Conservation (phyloP, 2,329 filamentous ascomycete species). For the Claviceps monticola region DNA sequence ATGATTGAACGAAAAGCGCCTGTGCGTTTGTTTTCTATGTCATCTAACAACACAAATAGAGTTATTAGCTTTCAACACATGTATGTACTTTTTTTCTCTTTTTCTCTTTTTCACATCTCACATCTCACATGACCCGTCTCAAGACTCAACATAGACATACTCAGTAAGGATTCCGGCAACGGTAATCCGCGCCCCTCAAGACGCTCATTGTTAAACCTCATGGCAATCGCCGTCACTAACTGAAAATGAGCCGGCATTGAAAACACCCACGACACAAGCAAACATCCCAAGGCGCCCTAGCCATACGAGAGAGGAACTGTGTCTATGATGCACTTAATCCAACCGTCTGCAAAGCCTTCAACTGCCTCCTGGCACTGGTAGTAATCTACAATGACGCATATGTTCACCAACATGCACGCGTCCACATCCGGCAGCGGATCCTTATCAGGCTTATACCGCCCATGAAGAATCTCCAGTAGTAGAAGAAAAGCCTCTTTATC, state of each 20-base stretch:
- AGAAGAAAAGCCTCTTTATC: neutral
- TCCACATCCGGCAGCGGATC: constrained; percentile 12
- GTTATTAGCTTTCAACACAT: neutral
- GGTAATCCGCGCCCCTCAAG: too few relatives aligned
- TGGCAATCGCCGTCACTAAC: too few relatives aligned
- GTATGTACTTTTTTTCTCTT: neutral
- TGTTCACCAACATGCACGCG: constrained; percentile 26
- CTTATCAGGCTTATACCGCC: neutral
- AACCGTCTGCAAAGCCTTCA: constrained; percentile 17
- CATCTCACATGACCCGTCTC: too few relatives aligned
- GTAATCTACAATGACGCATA: constrained; percentile 29
- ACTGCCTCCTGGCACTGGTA: constrained; percentile 28
- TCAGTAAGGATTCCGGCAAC: neutral
- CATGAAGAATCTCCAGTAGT: constrained; percentile 1
- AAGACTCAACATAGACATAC: too few relatives aligned
- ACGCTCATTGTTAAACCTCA: too few relatives aligned
- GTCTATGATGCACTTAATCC: neutral
- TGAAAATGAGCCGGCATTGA: too few relatives aligned
- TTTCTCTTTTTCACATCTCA: too few relatives aligned
- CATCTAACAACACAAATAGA: neutral
- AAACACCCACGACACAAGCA: neutral
- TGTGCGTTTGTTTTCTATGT: neutral
- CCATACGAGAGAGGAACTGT: neutral
- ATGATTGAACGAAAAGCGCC: neutral
- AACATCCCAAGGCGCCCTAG: neutral